Base-by-base conservation (phyloP, 2,329 filamentous ascomycete species). In the Fonsecaea pedrosoi region DNA sequence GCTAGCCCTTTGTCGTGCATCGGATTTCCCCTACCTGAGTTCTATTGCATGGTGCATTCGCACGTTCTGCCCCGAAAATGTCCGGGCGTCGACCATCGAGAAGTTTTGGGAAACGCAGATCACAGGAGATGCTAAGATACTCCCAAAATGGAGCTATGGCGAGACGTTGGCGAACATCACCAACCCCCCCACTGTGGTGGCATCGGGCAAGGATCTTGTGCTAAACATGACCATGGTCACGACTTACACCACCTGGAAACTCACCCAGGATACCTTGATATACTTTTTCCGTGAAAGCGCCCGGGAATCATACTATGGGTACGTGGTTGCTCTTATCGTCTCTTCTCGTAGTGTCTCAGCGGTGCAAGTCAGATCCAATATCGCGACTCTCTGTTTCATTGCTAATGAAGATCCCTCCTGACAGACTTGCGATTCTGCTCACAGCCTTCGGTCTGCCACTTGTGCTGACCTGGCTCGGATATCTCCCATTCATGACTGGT, bases 21-120 rank as follows among this genome's bases (percentile, higher is more conserved):
- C 55, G 8, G 35, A 58, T 32, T 58, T 58, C 12, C 55, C 55
- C n/a, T 58, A 40, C 32, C 37, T 58, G 12, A 58, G 55, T n/a
- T 40, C 55, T 7, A 40, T 58, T 8, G 55, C 32, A n/a, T 58
- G 55, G 55, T 58, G 55, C 35, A 40, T 58, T 18, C 55, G 42
- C n/a, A 34, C 38, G 15, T 58, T 21, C 18, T 58, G 55, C 35
- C 56, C 56, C 7, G 25, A 37, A 21, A 40, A 59, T 48, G 61
- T 64, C n/a, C 61, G 54, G 13, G 61, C 61, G 25, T 64, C 61
- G 30, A 64, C 32, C 2, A 50, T 64, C 21, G 61, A 64, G 54
- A 64, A 59, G n/a, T 64, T 64, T 30, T 59, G 61, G 61, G 61
- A 64, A 50, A 59, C 53, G 6, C 21, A 64, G 30, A 59, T 59